Evolutionary conservation across 2,329 filamentous ascomycete species (phyloP).

Genomic region (Fusarium brevicatenulatum): DNA sequence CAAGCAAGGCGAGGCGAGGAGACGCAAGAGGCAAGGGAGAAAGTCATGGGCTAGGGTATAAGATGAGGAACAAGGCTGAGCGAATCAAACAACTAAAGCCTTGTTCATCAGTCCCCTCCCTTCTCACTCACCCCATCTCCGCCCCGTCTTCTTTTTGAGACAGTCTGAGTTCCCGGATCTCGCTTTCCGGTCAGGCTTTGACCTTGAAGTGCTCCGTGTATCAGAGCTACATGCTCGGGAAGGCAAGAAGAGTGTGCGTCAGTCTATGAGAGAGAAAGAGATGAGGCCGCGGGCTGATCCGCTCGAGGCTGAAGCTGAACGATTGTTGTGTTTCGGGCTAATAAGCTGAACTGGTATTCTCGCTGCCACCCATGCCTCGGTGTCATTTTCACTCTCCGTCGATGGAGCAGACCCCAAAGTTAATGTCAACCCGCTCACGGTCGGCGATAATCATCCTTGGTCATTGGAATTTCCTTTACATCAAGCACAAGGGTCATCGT

Average conservation of each 20-base stretch:
- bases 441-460: constrained; percentile 31
- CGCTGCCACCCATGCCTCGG: constrained; percentile 19
- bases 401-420: constrained; percentile 10
- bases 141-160: constrained; percentile 30
- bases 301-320: constrained; percentile 40
- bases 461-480: constrained; percentile 27
- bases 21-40: constrained; percentile 30
- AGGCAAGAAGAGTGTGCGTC: constrained; percentile 6
- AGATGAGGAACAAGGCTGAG: constrained; percentile 40
- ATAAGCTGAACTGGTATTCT: constrained; percentile 32
- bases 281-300: constrained; percentile 24
- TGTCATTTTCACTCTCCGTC: constrained; percentile 27
- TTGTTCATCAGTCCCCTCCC: constrained; percentile 28
- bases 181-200: constrained; percentile 35
- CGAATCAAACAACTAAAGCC: constrained; percentile 38
- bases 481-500: constrained; percentile 24
- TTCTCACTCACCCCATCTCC: constrained; percentile 31
- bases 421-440: constrained; percentile 27
- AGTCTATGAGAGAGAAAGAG: neutral
- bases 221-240: constrained; percentile 15
- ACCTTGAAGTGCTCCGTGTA: constrained; percentile 26
- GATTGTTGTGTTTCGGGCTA: constrained; percentile 28
- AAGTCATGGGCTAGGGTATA: constrained; percentile 19
- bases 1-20: constrained; percentile 36
- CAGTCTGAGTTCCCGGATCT: constrained; percentile 31